A percentile compares a stretch with the other conserved stretches of the same genome.
Evolutionary conservation across 2,329 filamentous ascomycete species (phyloP).

Genomic region (Aspergillus proliferans): DNA sequence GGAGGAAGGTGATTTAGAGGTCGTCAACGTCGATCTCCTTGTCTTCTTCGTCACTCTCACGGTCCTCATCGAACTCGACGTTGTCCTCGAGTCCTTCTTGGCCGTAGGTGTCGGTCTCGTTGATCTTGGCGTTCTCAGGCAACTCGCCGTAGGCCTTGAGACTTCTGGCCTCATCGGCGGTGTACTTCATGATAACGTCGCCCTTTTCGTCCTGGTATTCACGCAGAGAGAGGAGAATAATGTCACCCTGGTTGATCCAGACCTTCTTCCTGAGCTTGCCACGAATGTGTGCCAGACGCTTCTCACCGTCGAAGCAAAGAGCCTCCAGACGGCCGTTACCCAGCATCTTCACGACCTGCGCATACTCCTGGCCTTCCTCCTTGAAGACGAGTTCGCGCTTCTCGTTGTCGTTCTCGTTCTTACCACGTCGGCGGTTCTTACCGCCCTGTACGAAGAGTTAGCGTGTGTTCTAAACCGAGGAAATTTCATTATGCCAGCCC

Average conservation of each 20-base stretch:
- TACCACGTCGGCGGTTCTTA: conserved; percentile 97
- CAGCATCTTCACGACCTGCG: conserved; percentile 90
- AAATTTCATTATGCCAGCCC: not conserved
- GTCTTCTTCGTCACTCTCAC: conserved; percentile 55
- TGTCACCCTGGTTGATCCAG: conserved; percentile 98
- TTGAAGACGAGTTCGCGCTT: conserved; percentile 99
- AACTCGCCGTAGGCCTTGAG: conserved; percentile 97
- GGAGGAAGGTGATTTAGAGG: conserved; percentile 55
- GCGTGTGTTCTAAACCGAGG: conserved; percentile 10
- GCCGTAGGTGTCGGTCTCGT: conserved; percentile 90
- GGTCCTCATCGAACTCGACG: conserved; percentile 98
- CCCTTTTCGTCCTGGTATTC: conserved; percentile 94
- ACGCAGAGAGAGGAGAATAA: conserved; percentile 78
- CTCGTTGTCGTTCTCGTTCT: conserved; percentile 99
- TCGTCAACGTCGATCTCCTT: conserved; percentile 94
- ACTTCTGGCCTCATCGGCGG: conserved; percentile 86
- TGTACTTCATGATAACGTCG: conserved; percentile 92
- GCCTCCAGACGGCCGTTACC: conserved; percentile 92
- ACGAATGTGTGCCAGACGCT: conserved; percentile 76
- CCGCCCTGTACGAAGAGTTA: conserved; percentile 63
- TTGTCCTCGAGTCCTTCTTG: conserved; percentile 93
- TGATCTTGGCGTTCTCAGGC: conserved; percentile 98
- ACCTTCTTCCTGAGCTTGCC: conserved; percentile 99
- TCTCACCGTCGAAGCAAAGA: conserved; percentile 89
- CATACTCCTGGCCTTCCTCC: conserved; percentile 91